Evolutionary conservation across 352 stramenopile genomes (phyloP).

Genomic region (Phytophthora chlamydospora): DNA sequence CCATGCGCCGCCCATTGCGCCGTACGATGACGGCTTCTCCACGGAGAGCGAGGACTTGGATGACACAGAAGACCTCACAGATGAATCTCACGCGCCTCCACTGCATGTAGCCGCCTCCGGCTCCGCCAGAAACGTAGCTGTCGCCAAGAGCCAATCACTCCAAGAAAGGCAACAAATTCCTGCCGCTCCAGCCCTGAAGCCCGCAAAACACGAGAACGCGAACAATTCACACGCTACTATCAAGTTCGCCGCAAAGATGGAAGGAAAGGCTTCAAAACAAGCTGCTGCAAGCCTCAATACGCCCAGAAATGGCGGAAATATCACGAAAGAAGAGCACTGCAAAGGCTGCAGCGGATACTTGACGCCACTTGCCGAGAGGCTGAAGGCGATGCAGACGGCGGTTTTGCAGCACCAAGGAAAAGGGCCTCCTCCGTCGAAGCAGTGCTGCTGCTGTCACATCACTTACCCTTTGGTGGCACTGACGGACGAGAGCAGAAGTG

Average conservation of each 20-base stretch:
- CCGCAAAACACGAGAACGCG: not conserved
- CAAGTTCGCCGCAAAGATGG: not conserved
- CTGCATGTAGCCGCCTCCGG: not conserved
- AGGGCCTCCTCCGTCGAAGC: slow-evolving; percentile 3
- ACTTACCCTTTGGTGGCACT: slow-evolving; percentile 22
- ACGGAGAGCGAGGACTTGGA: slow-evolving; percentile 39
- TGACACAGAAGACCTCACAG: not conserved
- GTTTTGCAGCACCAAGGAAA: not conserved
- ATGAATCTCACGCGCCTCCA: not conserved
- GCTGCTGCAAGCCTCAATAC: not conserved
- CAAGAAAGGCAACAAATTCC: slow-evolving; percentile 10
- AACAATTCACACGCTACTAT: not conserved
- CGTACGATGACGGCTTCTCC: slow-evolving; percentile 38
- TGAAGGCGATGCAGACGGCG: slow-evolving; percentile 17
- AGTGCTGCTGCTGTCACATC: slow-evolving; percentile 23
- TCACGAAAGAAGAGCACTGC: slow-evolving; percentile 17
- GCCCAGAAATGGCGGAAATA: not conserved
- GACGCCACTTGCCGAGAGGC: slow-evolving; percentile 16
- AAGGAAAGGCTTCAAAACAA: not conserved
- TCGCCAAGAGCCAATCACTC: slow-evolving; percentile 16
- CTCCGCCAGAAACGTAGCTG: not conserved
- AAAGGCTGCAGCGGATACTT: slow-evolving; percentile 17
- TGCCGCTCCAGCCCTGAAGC: not conserved
- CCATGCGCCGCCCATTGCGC: slow-evolving; percentile 18
- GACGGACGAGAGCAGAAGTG: slow-evolving; percentile 19